Conservation (phyloP, 2,329 filamentous ascomycete genomes). For the Neonectria hederae region DNA sequence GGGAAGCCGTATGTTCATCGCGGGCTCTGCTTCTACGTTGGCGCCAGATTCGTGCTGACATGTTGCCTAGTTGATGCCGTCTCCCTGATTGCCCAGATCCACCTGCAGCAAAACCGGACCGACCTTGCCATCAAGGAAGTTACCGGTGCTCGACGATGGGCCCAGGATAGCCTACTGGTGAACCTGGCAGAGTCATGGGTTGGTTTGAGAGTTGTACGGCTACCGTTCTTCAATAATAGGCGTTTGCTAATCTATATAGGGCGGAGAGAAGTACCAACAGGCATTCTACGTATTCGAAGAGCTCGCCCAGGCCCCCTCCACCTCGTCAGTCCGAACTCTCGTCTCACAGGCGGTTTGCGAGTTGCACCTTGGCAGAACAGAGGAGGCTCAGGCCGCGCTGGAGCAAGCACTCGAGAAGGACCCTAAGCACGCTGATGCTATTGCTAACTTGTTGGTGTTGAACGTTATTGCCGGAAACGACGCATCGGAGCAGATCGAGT, state of each 20-base stretch:
- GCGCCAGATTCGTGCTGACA: slow-evolving; percentile 36
- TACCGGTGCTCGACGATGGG: slow-evolving; percentile 86
- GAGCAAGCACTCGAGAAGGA: slow-evolving; percentile 82
- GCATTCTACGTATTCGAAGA: slow-evolving; percentile 99
- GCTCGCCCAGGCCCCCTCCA: slow-evolving; percentile 85
- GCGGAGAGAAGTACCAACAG: slow-evolving; percentile 94
- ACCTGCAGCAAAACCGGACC: slow-evolving; percentile 89
- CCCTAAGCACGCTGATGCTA: slow-evolving; percentile 74
- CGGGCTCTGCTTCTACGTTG: not conserved
- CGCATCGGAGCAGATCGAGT: slow-evolving; percentile 69
- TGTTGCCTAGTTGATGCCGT: slow-evolving; percentile 72
- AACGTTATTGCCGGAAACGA: slow-evolving; percentile 81
- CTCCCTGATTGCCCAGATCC: slow-evolving; percentile 89
- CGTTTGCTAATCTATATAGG: slow-evolving; percentile 61
- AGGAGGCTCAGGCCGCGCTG: slow-evolving; percentile 88
- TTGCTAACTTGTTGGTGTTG: slow-evolving; percentile 86
- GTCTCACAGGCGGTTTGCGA: slow-evolving; percentile 92
- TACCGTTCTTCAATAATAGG: not conserved
- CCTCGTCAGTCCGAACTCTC: slow-evolving; percentile 78
- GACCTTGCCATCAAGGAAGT: slow-evolving; percentile 94
- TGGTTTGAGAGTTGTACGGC: slow-evolving; percentile 79
- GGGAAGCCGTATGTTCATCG: slow-evolving; percentile 74
- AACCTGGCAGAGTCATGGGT: slow-evolving; percentile 98
- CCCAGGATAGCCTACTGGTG: slow-evolving; percentile 91
- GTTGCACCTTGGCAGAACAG: slow-evolving; percentile 85